Percentiles rank a stretch among this genome's conserved stretches.
Evolutionary conservation across 1,284 basidiomycete species (phyloP).

Genomic region (Fomes fomentarius): DNA sequence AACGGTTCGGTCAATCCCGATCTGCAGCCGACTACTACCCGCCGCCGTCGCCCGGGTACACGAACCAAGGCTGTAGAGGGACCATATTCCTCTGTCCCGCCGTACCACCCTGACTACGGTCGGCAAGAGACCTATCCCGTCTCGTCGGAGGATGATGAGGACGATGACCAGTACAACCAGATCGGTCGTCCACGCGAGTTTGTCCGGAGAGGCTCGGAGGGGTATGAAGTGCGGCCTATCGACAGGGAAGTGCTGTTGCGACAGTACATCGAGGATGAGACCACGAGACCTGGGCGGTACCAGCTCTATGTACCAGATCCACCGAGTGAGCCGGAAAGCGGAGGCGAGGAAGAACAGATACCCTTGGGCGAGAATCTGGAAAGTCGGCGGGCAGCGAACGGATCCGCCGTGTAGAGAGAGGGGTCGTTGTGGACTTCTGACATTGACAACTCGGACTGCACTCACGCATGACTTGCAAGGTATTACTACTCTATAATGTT

Average conservation of each 20-base stretch:
- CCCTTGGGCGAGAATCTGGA: slow-evolving; percentile 33
- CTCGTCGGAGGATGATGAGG: slow-evolving; percentile 41
- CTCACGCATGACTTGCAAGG: too few relatives aligned
- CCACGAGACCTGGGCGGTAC: slow-evolving; percentile 59
- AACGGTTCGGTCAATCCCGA: slow-evolving; percentile 74
- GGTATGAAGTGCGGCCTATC: slow-evolving; percentile 68
- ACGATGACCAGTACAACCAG: slow-evolving; percentile 15
- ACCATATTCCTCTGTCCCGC: slow-evolving; percentile 56
- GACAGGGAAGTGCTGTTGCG: slow-evolving; percentile 64
- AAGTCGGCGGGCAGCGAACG: slow-evolving; percentile 8
- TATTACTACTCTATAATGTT: slow-evolving; percentile 8
- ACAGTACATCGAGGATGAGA: slow-evolving; percentile 55
- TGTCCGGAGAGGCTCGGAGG: slow-evolving; percentile 76
- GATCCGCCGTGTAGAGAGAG: not conserved
- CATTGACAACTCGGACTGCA: not conserved
- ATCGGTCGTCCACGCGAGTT: slow-evolving; percentile 23
- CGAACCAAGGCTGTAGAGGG: slow-evolving; percentile 30
- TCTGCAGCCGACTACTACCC: slow-evolving; percentile 56
- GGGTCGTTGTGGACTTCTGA: not conserved
- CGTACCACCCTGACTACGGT: slow-evolving; percentile 74
- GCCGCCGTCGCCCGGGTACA: slow-evolving; percentile 18
- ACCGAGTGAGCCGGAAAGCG: slow-evolving; percentile 33
- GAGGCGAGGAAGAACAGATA: slow-evolving; percentile 32
- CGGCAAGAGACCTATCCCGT: slow-evolving; percentile 34
- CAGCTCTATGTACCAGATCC: slow-evolving; percentile 63